These are phyloP conservation scores for Marasmius tenuissimus DNA, from an alignment of 1,284 basidiomycete species.

Conservation along the genomic window DNA sequence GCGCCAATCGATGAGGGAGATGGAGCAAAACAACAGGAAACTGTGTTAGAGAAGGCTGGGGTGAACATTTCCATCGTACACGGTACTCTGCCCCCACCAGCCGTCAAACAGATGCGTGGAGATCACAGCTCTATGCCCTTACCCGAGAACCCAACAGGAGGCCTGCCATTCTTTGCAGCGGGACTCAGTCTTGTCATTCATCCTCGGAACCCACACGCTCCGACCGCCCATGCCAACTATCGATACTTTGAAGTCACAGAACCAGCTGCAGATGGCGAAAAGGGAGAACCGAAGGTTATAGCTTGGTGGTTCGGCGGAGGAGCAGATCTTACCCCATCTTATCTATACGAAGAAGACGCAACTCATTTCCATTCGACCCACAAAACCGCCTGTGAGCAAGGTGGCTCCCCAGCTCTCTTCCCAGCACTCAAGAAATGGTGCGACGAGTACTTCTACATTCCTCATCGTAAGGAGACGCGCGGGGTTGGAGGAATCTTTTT, in stretches of 20 bases:
- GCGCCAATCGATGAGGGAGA: constrained; percentile 46
- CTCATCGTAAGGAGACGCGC: constrained; percentile 88
- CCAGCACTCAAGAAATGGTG: constrained; percentile 93
- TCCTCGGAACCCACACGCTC: constrained; percentile 88
- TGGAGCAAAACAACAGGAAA: constrained; percentile 26
- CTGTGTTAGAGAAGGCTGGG: constrained; percentile 93
- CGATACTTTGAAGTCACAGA: constrained; percentile 94
- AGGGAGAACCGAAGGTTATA: constrained; percentile 50
- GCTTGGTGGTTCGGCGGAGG: constrained; percentile 99
- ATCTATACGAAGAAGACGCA: constrained; percentile 88
- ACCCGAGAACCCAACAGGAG: constrained; percentile 43
- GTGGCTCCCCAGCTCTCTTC: constrained; percentile 70
- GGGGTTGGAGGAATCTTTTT: constrained; percentile 97
- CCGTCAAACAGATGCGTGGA: constrained; percentile 92
- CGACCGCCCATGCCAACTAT: constrained; percentile 96
- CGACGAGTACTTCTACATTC: constrained; percentile 95
- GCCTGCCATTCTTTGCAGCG: constrained; percentile 91
- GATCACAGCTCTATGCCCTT: constrained; percentile 82
- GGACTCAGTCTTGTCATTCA: constrained; percentile 93
- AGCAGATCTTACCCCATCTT: constrained; percentile 93
- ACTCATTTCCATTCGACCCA: constrained; percentile 84
- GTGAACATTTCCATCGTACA: constrained; percentile 95
- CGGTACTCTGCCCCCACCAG: constrained; percentile 84
- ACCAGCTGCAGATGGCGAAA: constrained; percentile 32
- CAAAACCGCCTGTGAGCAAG: constrained; percentile 76